A percentile compares a stretch with the other conserved stretches of the same genome.
phyloP scores from a whole-genome alignment of 2,329 filamentous ascomycete genomes.

The Massarina eburnea region DNA sequence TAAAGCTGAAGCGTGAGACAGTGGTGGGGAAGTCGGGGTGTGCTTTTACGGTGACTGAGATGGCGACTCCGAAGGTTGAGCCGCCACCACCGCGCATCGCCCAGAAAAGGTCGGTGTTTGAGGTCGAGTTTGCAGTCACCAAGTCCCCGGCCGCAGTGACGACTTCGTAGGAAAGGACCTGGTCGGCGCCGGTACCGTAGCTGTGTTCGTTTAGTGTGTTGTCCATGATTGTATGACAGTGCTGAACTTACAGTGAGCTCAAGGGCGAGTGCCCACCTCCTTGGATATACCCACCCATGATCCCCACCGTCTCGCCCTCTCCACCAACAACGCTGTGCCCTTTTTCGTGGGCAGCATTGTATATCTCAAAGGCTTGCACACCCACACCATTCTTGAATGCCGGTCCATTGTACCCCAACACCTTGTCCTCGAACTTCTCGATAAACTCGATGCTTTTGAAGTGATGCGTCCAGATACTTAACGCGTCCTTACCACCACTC shows the following conservation, averaged over 20 bases:
- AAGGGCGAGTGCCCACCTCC: conserved; percentile 60
- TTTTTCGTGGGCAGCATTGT: conserved; percentile 51
- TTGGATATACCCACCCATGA: conserved; percentile 47
- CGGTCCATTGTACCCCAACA: conserved; percentile 45
- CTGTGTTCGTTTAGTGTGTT: conserved; percentile 18
- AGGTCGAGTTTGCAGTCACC: conserved; percentile 32
- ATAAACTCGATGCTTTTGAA: conserved; percentile 40
- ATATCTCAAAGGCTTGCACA: conserved; percentile 56
- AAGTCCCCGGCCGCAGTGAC: conserved; percentile 35
- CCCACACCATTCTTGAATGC: conserved; percentile 60
- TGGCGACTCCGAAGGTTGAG: conserved; percentile 38
- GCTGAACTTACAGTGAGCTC: conserved; percentile 36
- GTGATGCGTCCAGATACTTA: conserved; percentile 42
- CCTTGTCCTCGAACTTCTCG: conserved; percentile 33
- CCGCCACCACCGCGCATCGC: conserved; percentile 39
- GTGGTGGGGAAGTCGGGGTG: conserved; percentile 36
- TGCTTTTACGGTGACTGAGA: conserved; percentile 37
- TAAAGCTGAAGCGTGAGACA: conserved; percentile 36
- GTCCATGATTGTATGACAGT: conserved; percentile 10
- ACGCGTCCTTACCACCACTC: conserved; percentile 34
- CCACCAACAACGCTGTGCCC: conserved; percentile 57
- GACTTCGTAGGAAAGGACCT: conserved; percentile 39
- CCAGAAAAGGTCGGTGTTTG: conserved; percentile 39
- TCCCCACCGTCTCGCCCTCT: conserved; percentile 53
- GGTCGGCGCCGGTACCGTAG: conserved; percentile 44